Base-by-base conservation (phyloP, 495 filamentous ascomycete genomes). In the Hapsidospora chrysogenum region DNA sequence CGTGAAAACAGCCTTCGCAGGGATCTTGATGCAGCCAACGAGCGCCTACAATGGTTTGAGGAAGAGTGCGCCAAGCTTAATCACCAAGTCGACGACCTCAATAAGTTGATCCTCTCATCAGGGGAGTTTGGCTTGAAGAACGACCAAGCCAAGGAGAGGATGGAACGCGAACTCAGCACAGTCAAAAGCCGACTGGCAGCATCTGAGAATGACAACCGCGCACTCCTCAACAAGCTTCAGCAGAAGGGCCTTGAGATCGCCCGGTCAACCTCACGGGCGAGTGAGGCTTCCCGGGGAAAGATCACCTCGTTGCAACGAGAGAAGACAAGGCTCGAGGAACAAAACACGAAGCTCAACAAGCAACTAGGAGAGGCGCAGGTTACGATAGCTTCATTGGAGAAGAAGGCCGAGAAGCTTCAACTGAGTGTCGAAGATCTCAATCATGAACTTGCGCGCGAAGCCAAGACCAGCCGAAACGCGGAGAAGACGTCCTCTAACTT, bases 201-300 rank as follows among this genome's bases (percentile, higher is more conserved):
- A 19, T 96, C 89, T 0, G 89, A 97, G 47, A 95, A 96, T 47
- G 89, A 96, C 56, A 96, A 96, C 46, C 77, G 83, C n/a, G 76
- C 85, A 23, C 63, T 97, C 0, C 66, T 96, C 31, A 97, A 94
- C 50, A 96, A 96, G 54, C 66, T 97, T 9, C 89, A 97, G 44
- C 87, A 95, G 47, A 97, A 97, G 66, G 92, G 92, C 29, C 73
- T 97, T 6, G 89, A 97, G 49, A 89, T 97, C 49, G 87, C 85
- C 19, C 68, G 92, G 27, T 87, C 89, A 3, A 83, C 72, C 41
- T 92, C 87, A 2, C 76, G 74, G 38, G 89, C 83, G 18, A 82
- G 71, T 36, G 89, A 97, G 38, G 80, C 71, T 37, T 83, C 87
- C 29, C 74, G 85, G 14, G 67, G 75, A n/a, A 77, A 85, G 31